Evolutionary conservation across 805 yeast genomes (phyloP).

Genomic region (Komagataella pastoris): DNA sequence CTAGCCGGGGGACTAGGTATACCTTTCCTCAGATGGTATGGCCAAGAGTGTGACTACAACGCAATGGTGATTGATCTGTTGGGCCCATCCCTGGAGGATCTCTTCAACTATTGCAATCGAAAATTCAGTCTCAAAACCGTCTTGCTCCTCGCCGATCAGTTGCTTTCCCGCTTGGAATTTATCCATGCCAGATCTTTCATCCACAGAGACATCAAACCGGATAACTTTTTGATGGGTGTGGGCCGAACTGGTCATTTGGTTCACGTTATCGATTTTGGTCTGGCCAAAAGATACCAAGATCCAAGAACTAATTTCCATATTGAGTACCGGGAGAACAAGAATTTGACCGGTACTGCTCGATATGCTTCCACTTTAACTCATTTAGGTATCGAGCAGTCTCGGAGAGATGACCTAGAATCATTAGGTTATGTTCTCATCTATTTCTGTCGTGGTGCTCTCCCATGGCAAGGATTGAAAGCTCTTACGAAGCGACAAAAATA

Average conservation of each 20-base stretch:
- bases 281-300: slow-evolving; percentile 89
- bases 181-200: slow-evolving; percentile 90
- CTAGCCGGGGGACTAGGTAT: slow-evolving; percentile 95
- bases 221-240: slow-evolving; percentile 76
- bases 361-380: slow-evolving; percentile 94
- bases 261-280: slow-evolving; percentile 86
- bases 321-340: slow-evolving; percentile 92
- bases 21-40: slow-evolving; percentile 95
- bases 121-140: slow-evolving; percentile 91
- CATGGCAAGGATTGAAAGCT: slow-evolving; percentile 98
- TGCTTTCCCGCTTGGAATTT: slow-evolving; percentile 87
- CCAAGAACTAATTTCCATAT: slow-evolving; percentile 90
- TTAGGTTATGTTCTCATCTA: slow-evolving; percentile 90
- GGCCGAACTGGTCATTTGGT: slow-evolving; percentile 93
- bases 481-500: slow-evolving; percentile 94
- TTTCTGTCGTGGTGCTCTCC: slow-evolving; percentile 89
- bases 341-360: slow-evolving; percentile 94
- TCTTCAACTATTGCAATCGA: slow-evolving; percentile 91
- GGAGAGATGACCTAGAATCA: slow-evolving; percentile 94
- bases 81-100: slow-evolving; percentile 91
- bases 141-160: slow-evolving; percentile 83
- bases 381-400: slow-evolving; percentile 90
- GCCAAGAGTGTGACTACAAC: slow-evolving; percentile 91
- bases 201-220: slow-evolving; percentile 77
- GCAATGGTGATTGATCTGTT: slow-evolving; percentile 93